A percentile compares a stretch with the other conserved stretches of the same genome.
Evolutionary conservation across 2,329 filamentous ascomycete species (phyloP).

Genomic region (Tolypocladium sp.): DNA sequence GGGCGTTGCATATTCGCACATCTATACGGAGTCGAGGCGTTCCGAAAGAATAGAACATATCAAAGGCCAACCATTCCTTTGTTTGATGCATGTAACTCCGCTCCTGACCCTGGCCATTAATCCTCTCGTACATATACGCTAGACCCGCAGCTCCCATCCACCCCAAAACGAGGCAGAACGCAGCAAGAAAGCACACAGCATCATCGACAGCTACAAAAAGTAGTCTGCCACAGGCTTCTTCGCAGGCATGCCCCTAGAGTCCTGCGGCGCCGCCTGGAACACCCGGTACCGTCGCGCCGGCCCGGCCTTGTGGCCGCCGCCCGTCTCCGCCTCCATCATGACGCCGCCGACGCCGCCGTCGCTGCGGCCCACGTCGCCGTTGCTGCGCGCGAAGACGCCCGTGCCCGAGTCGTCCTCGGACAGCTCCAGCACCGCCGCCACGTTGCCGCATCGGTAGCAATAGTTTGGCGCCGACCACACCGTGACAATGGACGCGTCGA

Average conservation of each 20-base stretch:
- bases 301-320: constrained; percentile 42
- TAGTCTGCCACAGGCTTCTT: constrained; percentile 98
- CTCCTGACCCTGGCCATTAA: background rate
- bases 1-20: no score
- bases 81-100: background rate
- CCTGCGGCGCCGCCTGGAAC: constrained; percentile 93
- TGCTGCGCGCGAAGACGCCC: constrained; percentile 59
- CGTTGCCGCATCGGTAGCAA: constrained; percentile 92
- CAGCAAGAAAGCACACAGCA: background rate
- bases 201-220: constrained; percentile 55
- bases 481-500: constrained; percentile 88
- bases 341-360: constrained; percentile 37
- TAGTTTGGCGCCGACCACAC: constrained; percentile 99
- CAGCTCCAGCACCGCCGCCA: constrained; percentile 88
- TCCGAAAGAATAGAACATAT: background rate
- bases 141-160: background rate
- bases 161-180: background rate
- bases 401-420: constrained; percentile 76
- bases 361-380: constrained; percentile 58
- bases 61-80: background rate
- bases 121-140: background rate
- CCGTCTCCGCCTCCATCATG: constrained; percentile 37
- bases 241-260: constrained; percentile 92
- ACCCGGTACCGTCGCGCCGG: constrained; percentile 88
- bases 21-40: no score